Base-by-base conservation (phyloP, 768 basidiomycete species). In the Trametes elegans region DNA sequence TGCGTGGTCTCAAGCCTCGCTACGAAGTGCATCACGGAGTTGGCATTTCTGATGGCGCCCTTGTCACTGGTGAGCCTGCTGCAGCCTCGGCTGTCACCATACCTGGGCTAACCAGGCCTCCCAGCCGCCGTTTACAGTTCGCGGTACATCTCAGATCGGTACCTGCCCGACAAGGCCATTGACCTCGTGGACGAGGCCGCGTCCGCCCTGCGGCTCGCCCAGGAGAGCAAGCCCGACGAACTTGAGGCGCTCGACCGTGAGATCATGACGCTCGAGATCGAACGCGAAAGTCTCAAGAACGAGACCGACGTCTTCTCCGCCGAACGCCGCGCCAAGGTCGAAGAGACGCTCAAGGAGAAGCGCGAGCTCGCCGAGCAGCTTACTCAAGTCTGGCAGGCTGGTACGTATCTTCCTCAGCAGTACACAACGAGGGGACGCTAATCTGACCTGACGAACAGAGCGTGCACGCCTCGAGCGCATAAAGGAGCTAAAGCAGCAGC, bases 11-110 rank as follows among this genome's bases (percentile, higher is more conserved):
- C 29, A 93, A 93, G 65, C 68, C 87, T 0, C 77, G 84, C 36
- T 94, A 95, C 62, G 93, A 96, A 62, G 90, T 93, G 1, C 93
- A 97, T 64, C 93, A 95, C 58, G 93, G 93, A 27, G 93, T 97
- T 2, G 90, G 91, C 65, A 94, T 97, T 52, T 84, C 90, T 1
- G 93, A 97, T 64, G 79, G 80, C 13, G 91, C 93, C 2, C 75
- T 97, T 3, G 93, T 97, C 11, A 95, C 92, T 4, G 87, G 87
- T 85, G 47, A n/a, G n/a, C n/a, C n/a, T 13, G 26, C 28, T 28
- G 35, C 13, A 28, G 47, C 10, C 27, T 32, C 21, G 23, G 19
- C 10, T n/a, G 7, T 21, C 13, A 5, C 31, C 10, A 13, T 0
- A 14, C 6, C 23, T 7, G 34, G 19, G n/a, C 18, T 32, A n/a